Percentiles rank a stretch among this genome's conserved stretches.
These are phyloP conservation scores for Ustilago shanxiensis DNA, from an alignment of 1,284 basidiomycete species.

Conservation along the genomic window DNA sequence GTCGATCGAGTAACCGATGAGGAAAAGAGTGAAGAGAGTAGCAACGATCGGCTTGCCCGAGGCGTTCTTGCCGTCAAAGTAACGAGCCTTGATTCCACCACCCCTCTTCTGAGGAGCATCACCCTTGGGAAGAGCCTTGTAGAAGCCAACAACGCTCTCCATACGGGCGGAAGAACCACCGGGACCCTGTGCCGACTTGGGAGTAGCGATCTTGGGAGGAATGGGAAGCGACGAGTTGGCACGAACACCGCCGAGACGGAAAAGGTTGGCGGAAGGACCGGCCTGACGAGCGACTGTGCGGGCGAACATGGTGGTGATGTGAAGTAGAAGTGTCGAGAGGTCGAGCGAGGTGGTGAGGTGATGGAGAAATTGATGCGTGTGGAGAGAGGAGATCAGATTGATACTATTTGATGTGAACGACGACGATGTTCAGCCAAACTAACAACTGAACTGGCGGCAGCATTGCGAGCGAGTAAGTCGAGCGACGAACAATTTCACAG, in stretches of 20 bases:
- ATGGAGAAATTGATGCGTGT: background rate
- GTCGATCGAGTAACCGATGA: slow-evolving; percentile 76
- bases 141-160: slow-evolving; percentile 88
- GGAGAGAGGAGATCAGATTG: background rate
- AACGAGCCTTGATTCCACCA: slow-evolving; percentile 81
- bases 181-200: slow-evolving; percentile 82
- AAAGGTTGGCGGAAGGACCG: slow-evolving; percentile 9
- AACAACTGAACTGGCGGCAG: background rate
- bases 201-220: slow-evolving; percentile 94
- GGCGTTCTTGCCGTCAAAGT: slow-evolving; percentile 87
- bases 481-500: background rate
- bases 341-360: background rate
- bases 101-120: slow-evolving; percentile 76
- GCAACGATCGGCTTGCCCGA: slow-evolving; percentile 80
- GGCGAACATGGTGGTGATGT: slow-evolving; percentile 44
- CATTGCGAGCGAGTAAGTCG: too few relatives aligned
- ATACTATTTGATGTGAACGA: background rate
- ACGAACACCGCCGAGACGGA: slow-evolving; percentile 41
- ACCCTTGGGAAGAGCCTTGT: slow-evolving; percentile 86
- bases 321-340: background rate
- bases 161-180: slow-evolving; percentile 84
- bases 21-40: slow-evolving; percentile 81
- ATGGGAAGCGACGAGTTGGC: slow-evolving; percentile 74
- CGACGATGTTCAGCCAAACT: background rate
- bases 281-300: slow-evolving; percentile 25